Percentiles rank a stretch among this genome's conserved stretches.
These are phyloP conservation scores for Diaporthe sp. DNA, from an alignment of 2,329 filamentous ascomycete species.

Conservation along the genomic window DNA sequence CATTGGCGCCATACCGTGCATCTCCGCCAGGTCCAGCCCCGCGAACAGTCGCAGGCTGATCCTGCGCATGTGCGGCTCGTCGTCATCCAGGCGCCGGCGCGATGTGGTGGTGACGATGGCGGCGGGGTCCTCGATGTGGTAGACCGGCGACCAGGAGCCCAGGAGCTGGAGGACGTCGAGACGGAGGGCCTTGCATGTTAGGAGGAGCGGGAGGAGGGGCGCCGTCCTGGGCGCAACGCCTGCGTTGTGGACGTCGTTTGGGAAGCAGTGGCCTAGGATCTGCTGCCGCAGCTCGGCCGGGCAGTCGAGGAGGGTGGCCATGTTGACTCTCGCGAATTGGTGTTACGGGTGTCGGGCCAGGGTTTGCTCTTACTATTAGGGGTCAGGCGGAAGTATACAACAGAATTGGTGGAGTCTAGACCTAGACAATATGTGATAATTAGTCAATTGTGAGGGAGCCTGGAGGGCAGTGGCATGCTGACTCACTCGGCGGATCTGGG, in stretches of 20 bases:
- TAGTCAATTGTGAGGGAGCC: neutral
- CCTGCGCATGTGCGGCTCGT: neutral
- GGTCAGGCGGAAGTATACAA: neutral
- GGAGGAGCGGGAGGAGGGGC: slow-evolving; percentile 4
- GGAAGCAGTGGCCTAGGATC: slow-evolving; percentile 12
- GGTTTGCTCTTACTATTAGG: neutral
- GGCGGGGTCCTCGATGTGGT: slow-evolving; percentile 6
- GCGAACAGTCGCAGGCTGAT: slow-evolving; percentile 28
- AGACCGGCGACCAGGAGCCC: neutral
- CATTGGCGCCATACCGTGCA: neutral
- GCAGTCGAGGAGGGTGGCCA: slow-evolving; percentile 2
- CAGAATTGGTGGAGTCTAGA: neutral
- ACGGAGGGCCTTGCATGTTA: slow-evolving; percentile 17
- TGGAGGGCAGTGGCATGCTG: neutral
- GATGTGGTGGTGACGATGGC: neutral
- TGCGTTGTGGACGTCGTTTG: slow-evolving; percentile 1
- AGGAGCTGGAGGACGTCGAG: neutral
- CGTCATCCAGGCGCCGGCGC: neutral
- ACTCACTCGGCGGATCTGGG: slow-evolving; percentile 1
- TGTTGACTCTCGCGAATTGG: neutral
- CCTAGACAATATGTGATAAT: neutral
- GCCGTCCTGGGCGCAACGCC: neutral
- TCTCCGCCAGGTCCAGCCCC: neutral
- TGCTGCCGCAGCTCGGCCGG: slow-evolving; percentile 28
- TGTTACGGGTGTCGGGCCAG: neutral